These are phyloP conservation scores for Myriosclerotinia scirpicola DNA, from an alignment of 2,329 filamentous ascomycete species.

Conservation along the genomic window DNA sequence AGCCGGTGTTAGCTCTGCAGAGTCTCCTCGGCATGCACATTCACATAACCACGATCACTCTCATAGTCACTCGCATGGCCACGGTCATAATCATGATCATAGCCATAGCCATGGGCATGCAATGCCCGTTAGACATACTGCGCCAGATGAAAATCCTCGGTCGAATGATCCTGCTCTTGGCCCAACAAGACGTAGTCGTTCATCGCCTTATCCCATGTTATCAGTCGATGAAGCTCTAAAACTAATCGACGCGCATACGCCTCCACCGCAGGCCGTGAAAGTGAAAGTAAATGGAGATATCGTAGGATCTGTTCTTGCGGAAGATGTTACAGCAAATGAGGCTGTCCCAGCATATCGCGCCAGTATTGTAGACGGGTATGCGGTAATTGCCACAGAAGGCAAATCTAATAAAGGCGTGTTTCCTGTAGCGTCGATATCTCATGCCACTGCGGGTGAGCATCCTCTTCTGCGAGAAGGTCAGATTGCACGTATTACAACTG, in stretches of 20 bases:
- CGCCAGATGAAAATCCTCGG: slow-evolving; percentile 54
- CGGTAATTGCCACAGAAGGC: slow-evolving; percentile 66
- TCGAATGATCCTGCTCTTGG: slow-evolving; percentile 63
- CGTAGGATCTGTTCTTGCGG: slow-evolving; percentile 76
- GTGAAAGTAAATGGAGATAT: slow-evolving; percentile 63
- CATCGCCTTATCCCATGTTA: slow-evolving; percentile 91
- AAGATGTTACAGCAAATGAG: slow-evolving; percentile 73
- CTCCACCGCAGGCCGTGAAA: slow-evolving; percentile 57
- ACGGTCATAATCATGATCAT: slow-evolving; percentile 55
- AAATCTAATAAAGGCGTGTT: slow-evolving; percentile 73
- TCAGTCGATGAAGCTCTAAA: slow-evolving; percentile 77
- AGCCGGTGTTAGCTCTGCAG: slow-evolving; percentile 57
- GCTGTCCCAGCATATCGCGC: slow-evolving; percentile 90
- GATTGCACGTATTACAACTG: slow-evolving; percentile 90
- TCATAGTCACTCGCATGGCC: slow-evolving; percentile 48
- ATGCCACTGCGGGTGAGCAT: slow-evolving; percentile 73
- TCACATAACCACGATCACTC: slow-evolving; percentile 48
- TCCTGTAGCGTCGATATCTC: slow-evolving; percentile 82
- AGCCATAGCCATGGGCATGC: slow-evolving; percentile 58
- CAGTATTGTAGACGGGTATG: slow-evolving; percentile 97
- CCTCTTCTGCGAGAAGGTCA: slow-evolving; percentile 67
- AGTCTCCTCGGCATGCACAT: slow-evolving; percentile 42
- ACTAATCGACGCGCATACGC: slow-evolving; percentile 72
- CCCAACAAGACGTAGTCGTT: slow-evolving; percentile 71
- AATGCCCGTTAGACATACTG: slow-evolving; percentile 71